phyloP scores from a whole-genome alignment of 495 filamentous ascomycete genomes.

The Parachaetomium inaequale region DNA sequence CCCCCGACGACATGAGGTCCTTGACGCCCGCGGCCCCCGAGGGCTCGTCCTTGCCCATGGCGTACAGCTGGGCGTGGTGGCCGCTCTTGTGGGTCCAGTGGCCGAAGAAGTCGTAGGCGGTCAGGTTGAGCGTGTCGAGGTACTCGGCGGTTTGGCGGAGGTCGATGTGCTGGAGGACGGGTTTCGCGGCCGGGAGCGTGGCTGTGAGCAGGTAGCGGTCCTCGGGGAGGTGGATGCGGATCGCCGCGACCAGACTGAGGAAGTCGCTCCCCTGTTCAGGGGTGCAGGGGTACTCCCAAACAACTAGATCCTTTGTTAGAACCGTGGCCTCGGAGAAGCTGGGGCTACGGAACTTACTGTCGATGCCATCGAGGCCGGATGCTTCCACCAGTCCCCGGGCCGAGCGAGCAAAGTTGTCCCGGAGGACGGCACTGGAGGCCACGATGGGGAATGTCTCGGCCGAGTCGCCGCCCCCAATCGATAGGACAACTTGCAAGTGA shows the following conservation, averaged over 20 bases:
- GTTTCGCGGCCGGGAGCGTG: slow-evolving; percentile 73
- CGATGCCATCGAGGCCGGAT: slow-evolving; percentile 79
- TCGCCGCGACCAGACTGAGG: slow-evolving; percentile 62
- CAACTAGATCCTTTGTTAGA: slow-evolving; percentile 57
- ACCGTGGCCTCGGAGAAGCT: neutral
- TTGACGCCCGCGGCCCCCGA: slow-evolving; percentile 65
- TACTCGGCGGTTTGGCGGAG: slow-evolving; percentile 59
- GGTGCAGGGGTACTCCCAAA: slow-evolving; percentile 84
- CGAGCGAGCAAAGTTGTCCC: slow-evolving; percentile 71
- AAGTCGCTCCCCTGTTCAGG: slow-evolving; percentile 68
- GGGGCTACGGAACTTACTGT: slow-evolving; percentile 53
- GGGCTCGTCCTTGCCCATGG: slow-evolving; percentile 52
- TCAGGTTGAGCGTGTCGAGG: slow-evolving; percentile 78
- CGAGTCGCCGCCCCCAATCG: slow-evolving; percentile 82
- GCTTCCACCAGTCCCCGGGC: slow-evolving; percentile 67
- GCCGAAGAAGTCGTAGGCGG: slow-evolving; percentile 85
- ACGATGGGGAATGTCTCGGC: slow-evolving; percentile 73
- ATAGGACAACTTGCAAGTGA: slow-evolving; percentile 76
- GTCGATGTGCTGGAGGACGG: slow-evolving; percentile 73
- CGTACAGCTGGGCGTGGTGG: slow-evolving; percentile 77
- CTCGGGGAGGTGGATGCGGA: slow-evolving; percentile 68
- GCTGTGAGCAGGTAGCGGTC: slow-evolving; percentile 75
- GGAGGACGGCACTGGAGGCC: slow-evolving; percentile 55
- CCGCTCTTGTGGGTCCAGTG: slow-evolving; percentile 67
- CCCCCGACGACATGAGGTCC: slow-evolving; percentile 62